Base-by-base conservation (phyloP, 2,329 filamentous ascomycete species). In the Penicillium sp. region DNA sequence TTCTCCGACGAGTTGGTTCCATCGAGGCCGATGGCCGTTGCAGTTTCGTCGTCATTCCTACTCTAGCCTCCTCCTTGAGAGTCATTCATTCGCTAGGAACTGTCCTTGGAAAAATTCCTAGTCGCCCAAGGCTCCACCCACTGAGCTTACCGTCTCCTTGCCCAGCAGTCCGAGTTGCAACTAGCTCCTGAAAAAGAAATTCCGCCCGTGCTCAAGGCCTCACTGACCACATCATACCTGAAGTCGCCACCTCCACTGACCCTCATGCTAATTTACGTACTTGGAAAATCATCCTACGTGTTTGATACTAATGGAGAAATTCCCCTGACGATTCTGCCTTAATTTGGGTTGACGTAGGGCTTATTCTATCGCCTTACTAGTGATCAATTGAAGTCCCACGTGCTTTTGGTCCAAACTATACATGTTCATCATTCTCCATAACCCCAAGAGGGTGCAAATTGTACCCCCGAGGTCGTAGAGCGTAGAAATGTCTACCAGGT, bases 1-100 rank as follows among this genome's bases (percentile, higher is more conserved):
- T 87, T 10, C 80, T 79, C 72, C 90, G 89, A 64, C 82, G 83
- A 1, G 83, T 81, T 53, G 81, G 82, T 70, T 90, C 87, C 0
- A 86, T 86, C 48, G 89, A 71, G 7, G 86, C 85, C 0, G 86
- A 83, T 67, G 81, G 81, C 53, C 78, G 74, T 63, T 90, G 86
- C 67, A 90, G 67, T 49, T 74, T 76, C 56, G 87, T 62, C 1
- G 6, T n/a, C 13, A n/a, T 7, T 87, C 87, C 64, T 88, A 84
- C 1, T 79, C 72, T 5, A 74, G 67, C 65, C 82, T 82, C 0
- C 11, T 86, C 86, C 47, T 76, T 76, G 76, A 77, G 68, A 83
- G 89, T n/a, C 34, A 36, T 4, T n/a, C n/a, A 36, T 36, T n/a
- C 34, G n/a, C 14, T 3, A 36, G 6, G 13, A n/a, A n/a, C 34